These are phyloP conservation scores for Nymphaea thermarum DNA, from an alignment of 164 flowering plant species.

Conservation along the genomic window DNA sequence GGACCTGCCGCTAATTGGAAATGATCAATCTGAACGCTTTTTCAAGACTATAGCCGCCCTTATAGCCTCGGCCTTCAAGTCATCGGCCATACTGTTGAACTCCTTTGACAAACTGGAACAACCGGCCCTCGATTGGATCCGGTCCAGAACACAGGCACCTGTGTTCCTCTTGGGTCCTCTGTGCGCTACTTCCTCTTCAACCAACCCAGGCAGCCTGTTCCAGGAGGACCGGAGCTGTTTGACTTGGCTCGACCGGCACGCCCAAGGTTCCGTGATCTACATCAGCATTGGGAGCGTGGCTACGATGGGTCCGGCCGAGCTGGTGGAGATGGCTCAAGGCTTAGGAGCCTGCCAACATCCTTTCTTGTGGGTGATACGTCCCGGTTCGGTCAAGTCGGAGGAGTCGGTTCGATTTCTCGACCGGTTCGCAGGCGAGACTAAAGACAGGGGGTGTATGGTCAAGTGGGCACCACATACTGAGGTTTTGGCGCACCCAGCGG, in stretches of 20 bases:
- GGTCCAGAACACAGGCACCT: constrained; percentile 8
- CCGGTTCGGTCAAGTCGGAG: constrained; percentile 12
- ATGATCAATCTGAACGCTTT: background rate
- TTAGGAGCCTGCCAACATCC: constrained; percentile 22
- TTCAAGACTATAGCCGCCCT: background rate
- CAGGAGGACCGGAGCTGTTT: constrained; percentile 22
- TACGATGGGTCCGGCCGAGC: constrained; percentile 7
- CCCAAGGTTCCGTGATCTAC: constrained; percentile 25
- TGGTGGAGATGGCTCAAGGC: constrained; percentile 28
- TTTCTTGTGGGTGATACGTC: constrained; percentile 37
- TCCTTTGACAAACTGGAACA: constrained; percentile 16
- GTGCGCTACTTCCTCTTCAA: constrained; percentile 10
- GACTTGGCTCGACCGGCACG: constrained; percentile 29
- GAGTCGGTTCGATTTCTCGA: constrained; percentile 12
- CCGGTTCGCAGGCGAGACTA: constrained; percentile 7
- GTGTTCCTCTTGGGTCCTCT: constrained; percentile 30
- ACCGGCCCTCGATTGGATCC: constrained; percentile 3
- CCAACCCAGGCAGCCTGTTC: constrained; percentile 5
- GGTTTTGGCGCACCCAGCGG: constrained; percentile 40
- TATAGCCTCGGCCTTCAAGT: background rate
- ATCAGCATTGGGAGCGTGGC: constrained; percentile 37
- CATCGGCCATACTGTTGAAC: constrained; percentile 5
- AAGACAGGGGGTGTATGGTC: constrained; percentile 19
- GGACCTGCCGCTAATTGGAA: constrained; percentile 16
- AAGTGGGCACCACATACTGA: constrained; percentile 56